phyloP scores from a whole-genome alignment of 352 stramenopile genomes.

The Thalassiosira oceanica region DNA sequence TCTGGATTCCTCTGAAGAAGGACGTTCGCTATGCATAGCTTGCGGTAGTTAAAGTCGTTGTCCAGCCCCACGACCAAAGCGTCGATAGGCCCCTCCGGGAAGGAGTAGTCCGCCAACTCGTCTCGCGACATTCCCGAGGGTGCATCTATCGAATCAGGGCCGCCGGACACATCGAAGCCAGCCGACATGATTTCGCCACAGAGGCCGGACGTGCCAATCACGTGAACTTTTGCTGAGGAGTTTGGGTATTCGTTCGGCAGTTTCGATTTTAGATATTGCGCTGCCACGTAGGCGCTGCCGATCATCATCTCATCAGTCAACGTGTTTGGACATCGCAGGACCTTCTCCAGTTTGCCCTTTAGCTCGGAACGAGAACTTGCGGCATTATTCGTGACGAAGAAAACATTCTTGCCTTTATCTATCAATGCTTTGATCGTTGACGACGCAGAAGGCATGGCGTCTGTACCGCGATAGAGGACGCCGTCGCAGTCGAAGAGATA shows the following conservation, averaged over 20 bases:
- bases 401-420: constrained; percentile 49
- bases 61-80: constrained; percentile 79
- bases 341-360: constrained; percentile 51
- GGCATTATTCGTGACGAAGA: constrained; percentile 79
- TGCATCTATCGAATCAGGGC: constrained; percentile 21
- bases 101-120: constrained; percentile 62
- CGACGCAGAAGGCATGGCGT: constrained; percentile 53
- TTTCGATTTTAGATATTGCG: constrained; percentile 54
- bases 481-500: constrained; percentile 80
- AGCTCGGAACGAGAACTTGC: constrained; percentile 56
- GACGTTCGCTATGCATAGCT: constrained; percentile 75
- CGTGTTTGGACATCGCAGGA: constrained; percentile 38
- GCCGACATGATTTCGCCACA: constrained; percentile 55
- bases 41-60: constrained; percentile 76
- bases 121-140: constrained; percentile 60
- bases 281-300: constrained; percentile 56
- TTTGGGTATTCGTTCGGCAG: constrained; percentile 17
- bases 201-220: constrained; percentile 67
- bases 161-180: constrained; percentile 54
- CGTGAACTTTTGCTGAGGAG: constrained; percentile 39
- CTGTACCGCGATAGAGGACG: constrained; percentile 67
- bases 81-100: constrained; percentile 59
- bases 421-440: constrained; percentile 46
- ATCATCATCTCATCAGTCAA: constrained; percentile 73
- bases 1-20: constrained; percentile 70